phyloP scores from a whole-genome alignment of 345 rosid species.

The Eucalyptus tenuipes region DNA sequence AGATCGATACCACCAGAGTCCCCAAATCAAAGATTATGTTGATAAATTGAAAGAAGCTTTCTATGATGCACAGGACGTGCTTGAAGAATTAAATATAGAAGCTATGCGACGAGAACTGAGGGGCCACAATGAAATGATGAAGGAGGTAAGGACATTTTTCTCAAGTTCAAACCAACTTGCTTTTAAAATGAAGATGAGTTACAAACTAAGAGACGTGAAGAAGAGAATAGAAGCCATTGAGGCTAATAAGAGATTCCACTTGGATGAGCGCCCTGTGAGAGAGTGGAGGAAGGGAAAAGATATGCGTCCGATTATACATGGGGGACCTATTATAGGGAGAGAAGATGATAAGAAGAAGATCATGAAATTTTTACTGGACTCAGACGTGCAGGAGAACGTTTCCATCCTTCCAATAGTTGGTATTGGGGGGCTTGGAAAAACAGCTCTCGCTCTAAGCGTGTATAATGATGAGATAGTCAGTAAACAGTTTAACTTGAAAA shows the following conservation, averaged over 20 bases:
- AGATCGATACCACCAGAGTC: neutral
- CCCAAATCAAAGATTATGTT: slow-evolving; percentile 5
- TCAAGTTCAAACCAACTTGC: neutral
- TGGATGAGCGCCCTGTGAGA: neutral
- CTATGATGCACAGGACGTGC: slow-evolving; percentile 20
- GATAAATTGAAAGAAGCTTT: slow-evolving; percentile 1
- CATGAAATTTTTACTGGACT: neutral
- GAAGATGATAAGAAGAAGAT: accelerated
- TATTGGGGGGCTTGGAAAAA: neutral
- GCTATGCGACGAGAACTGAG: neutral
- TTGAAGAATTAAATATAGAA: slow-evolving; percentile 10
- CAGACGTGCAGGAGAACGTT: accelerated
- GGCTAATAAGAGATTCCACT: neutral
- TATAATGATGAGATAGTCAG: too few species aligned
- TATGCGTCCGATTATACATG: neutral
- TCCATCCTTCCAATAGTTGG: neutral
- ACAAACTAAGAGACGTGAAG: neutral
- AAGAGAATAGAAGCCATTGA: neutral
- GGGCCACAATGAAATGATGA: neutral
- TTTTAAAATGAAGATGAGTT: neutral
- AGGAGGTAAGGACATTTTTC: neutral
- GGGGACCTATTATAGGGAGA: neutral
- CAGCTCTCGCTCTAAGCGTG: neutral
- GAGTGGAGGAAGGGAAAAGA: neutral
- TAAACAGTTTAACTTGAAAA: neutral